Percentiles rank a stretch among this genome's conserved stretches.
Evolutionary conservation across 2,329 filamentous ascomycete genomes (phyloP).

Genomic region (Monilinia fructigena): DNA sequence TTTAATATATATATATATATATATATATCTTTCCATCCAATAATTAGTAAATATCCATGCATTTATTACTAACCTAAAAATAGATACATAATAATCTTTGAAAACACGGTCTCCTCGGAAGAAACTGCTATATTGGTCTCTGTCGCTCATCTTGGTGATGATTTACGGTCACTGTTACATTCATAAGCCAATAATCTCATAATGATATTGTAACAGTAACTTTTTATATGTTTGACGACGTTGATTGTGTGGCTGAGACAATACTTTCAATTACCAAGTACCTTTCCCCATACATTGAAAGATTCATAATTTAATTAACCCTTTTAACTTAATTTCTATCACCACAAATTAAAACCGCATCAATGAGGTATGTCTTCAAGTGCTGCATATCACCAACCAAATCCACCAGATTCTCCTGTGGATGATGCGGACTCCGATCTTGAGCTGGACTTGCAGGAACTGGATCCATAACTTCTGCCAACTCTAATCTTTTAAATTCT

Average conservation of each 20-base stretch:
- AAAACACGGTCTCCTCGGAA: too few species aligned
- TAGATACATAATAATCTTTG: too few species aligned
- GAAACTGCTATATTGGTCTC: slow-evolving; percentile 4
- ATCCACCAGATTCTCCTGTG: slow-evolving; percentile 58
- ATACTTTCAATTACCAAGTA: neutral
- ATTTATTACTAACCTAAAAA: too few species aligned
- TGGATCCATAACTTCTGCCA: slow-evolving; percentile 54
- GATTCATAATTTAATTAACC: neutral
- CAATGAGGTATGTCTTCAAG: slow-evolving; percentile 43
- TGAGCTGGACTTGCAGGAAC: slow-evolving; percentile 75
- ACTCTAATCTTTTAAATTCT: slow-evolving; percentile 29
- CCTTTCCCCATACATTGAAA: neutral
- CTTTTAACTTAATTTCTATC: neutral
- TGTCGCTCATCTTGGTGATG: neutral
- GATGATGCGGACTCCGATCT: slow-evolving; percentile 75
- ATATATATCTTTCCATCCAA: too few species aligned
- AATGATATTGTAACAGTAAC: neutral
- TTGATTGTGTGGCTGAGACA: neutral
- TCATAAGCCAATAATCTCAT: neutral
- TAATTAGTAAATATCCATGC: too few species aligned
- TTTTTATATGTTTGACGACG: neutral
- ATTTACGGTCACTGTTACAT: neutral
- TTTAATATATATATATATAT: too few species aligned
- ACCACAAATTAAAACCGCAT: slow-evolving; percentile 33
- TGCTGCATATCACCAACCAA: slow-evolving; percentile 37